Percentiles rank a stretch among this genome's conserved stretches.
Evolutionary conservation across 73 alveolate genomes (phyloP).

Genomic region (Paramecium octaurelia): DNA sequence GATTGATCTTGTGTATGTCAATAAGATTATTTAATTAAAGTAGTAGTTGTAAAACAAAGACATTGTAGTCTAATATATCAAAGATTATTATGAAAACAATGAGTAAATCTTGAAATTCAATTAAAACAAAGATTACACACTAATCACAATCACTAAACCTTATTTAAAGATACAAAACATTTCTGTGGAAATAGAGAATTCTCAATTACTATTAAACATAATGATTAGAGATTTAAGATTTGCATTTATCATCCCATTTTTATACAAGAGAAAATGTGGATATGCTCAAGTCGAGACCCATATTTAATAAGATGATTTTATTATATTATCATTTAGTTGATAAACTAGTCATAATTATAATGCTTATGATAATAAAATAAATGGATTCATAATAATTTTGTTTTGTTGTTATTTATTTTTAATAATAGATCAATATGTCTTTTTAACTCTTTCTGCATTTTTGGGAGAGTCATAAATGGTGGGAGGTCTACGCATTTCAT

Average conservation of each 20-base stretch:
- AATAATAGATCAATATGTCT: slow-evolving; percentile 30
- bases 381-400: not conserved
- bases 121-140: not conserved
- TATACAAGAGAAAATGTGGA: slow-evolving; percentile 2
- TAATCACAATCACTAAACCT: not conserved
- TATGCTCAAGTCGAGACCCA: not conserved
- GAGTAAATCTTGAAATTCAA: not conserved
- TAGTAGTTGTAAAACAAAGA: not conserved
- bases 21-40: not conserved
- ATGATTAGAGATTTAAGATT: slow-evolving; percentile 29
- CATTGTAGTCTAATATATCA: not conserved
- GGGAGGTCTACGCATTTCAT: slow-evolving; percentile 58
- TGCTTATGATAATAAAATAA: not conserved
- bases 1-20: not conserved
- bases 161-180: not conserved
- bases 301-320: not conserved
- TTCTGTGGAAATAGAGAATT: not conserved
- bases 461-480: slow-evolving; percentile 62
- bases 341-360: not conserved
- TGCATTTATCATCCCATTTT: not conserved
- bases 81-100: not conserved
- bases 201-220: not conserved
- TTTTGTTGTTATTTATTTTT: not conserved
- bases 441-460: slow-evolving; percentile 58
- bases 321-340: not conserved